These are phyloP conservation scores for Parathielavia hyrcaniae DNA, from an alignment of 495 filamentous ascomycete genomes.

Conservation along the genomic window DNA sequence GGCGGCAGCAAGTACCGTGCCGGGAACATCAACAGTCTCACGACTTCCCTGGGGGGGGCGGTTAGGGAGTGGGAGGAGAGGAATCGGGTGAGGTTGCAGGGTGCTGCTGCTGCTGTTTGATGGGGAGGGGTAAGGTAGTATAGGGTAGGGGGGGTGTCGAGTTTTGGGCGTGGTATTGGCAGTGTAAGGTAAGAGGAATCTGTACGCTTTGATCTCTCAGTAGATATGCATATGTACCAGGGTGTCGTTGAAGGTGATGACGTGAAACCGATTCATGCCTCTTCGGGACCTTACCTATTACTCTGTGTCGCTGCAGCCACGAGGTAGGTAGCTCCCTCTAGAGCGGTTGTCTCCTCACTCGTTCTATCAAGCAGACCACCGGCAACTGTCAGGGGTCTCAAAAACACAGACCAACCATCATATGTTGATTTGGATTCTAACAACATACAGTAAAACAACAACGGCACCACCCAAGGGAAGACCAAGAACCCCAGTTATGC, in stretches of 20 bases:
- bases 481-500: background rate
- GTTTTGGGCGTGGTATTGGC: no score
- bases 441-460: slow-evolving; percentile 8
- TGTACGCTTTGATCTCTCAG: no score
- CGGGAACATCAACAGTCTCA: slow-evolving; percentile 28
- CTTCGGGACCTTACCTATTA: no score
- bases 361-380: no score
- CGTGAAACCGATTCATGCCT: no score
- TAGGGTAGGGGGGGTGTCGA: no score
- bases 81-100: slow-evolving; percentile 22
- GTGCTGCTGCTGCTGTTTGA: background rate
- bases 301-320: no score
- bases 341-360: no score
- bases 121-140: background rate
- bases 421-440: slow-evolving; percentile 1
- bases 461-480: background rate
- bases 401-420: background rate
- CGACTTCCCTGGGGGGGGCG: slow-evolving; percentile 28
- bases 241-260: no score
- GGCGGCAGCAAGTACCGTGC: slow-evolving; percentile 33
- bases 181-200: no score
- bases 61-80: slow-evolving; percentile 35
- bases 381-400: background rate
- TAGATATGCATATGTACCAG: no score
- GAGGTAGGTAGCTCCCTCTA: no score